Conservation (phyloP, 1,139 yeast species). For the Nakaseomyces glabratus region DNA sequence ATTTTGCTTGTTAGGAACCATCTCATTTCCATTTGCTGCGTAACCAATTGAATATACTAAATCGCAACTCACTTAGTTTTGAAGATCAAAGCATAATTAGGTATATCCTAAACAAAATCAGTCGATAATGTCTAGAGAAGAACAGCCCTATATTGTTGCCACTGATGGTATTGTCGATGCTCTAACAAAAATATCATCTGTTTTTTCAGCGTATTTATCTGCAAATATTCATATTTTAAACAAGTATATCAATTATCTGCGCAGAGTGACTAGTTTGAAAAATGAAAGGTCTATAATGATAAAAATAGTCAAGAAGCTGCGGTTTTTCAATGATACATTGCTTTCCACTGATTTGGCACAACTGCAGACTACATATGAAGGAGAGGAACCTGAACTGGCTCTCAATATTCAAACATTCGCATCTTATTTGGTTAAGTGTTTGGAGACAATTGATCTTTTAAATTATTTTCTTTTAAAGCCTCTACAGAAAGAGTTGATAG, state of each 20-base stretch:
- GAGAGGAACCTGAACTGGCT: constrained; percentile 6
- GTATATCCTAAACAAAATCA: too few species aligned
- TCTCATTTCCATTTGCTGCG: too few species aligned
- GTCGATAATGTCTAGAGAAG: constrained; percentile 2
- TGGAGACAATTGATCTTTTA: constrained; percentile 27
- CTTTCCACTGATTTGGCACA: constrained; percentile 12
- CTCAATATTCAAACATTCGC: constrained; percentile 18
- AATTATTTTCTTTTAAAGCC: constrained; percentile 29
- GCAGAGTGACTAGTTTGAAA: constrained; percentile 25
- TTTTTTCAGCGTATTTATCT: constrained; percentile 24
- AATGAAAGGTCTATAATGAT: constrained; percentile 30
- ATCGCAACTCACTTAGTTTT: too few species aligned
- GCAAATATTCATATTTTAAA: constrained; percentile 26
- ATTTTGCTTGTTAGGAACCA: too few species aligned
- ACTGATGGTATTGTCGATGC: constrained; percentile 10
- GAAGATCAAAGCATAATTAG: too few species aligned
- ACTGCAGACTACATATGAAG: constrained; percentile 5
- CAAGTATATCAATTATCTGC: constrained; percentile 26
- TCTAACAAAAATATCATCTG: constrained; percentile 10
- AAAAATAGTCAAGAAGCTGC: constrained; percentile 30
- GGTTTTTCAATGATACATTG: constrained; percentile 27
- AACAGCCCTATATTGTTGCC: constrained; percentile 8
- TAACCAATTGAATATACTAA: too few species aligned
- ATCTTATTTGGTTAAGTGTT: constrained; percentile 20
- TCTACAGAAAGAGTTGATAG: constrained; percentile 27